Evolutionary conservation across 257 asterid genomes (phyloP).

Genomic region (Lithospermum erythrorhizon): DNA sequence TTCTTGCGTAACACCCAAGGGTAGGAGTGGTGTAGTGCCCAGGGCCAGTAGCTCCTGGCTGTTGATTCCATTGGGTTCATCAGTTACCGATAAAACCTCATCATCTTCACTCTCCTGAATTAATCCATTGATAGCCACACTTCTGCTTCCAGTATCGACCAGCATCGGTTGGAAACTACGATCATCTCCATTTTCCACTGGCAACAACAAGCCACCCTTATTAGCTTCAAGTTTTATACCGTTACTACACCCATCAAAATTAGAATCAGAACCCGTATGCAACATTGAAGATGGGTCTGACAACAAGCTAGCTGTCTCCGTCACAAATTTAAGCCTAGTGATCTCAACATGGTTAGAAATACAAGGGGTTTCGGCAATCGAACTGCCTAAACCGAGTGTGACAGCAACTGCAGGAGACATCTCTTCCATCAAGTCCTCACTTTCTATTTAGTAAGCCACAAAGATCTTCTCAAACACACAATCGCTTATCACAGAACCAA

Average conservation of each 20-base stretch:
- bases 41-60: constrained; percentile 47
- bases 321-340: constrained; percentile 45
- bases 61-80: constrained; percentile 27
- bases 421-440: constrained; percentile 53
- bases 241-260: constrained; percentile 23
- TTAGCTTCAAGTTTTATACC: constrained; percentile 16
- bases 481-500: neutral
- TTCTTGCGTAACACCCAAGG: constrained; percentile 28
- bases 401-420: constrained; percentile 57
- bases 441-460: constrained; percentile 7
- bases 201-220: constrained; percentile 14
- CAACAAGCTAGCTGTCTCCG: constrained; percentile 57
- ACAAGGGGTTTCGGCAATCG: constrained; percentile 36
- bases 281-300: constrained; percentile 41
- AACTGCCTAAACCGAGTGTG: constrained; percentile 38
- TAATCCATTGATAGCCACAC: constrained; percentile 12
- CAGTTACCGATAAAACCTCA: constrained; percentile 40
- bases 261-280: constrained; percentile 27
- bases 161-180: constrained; percentile 12
- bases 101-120: constrained; percentile 54
- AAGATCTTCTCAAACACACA: neutral
- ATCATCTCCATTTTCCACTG: constrained; percentile 15
- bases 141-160: constrained; percentile 17
- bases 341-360: constrained; percentile 38
- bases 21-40: constrained; percentile 31